These are phyloP conservation scores for Carnegiea gigantea DNA, from an alignment of 179 eudicot genomes.

Conservation along the genomic window DNA sequence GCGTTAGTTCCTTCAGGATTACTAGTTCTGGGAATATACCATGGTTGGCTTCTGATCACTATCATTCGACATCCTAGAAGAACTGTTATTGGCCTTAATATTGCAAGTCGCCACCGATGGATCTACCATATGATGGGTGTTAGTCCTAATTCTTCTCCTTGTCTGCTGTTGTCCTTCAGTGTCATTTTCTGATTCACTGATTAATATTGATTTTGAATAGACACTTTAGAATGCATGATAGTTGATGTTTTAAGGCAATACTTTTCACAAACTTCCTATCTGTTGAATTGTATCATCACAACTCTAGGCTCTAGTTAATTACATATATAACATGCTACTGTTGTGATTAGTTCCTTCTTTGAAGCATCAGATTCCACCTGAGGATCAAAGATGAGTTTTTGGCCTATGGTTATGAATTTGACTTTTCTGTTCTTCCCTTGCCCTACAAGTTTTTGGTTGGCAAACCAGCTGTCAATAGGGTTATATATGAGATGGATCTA, in stretches of 20 bases:
- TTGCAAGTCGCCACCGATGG: conserved; percentile 62
- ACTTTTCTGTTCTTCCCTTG: background rate
- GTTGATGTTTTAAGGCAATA: background rate
- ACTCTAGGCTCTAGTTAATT: background rate
- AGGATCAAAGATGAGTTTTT: background rate
- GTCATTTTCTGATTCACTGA: background rate
- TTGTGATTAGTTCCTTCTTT: background rate
- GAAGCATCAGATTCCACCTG: too few species aligned
- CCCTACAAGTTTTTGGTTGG: background rate
- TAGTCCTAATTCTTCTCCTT: conserved; percentile 11
- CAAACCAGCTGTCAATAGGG: background rate
- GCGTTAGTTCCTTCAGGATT: conserved; percentile 64
- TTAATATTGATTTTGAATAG: background rate
- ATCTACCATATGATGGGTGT: conserved; percentile 65
- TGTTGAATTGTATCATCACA: background rate
- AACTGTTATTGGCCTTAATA: conserved; percentile 75
- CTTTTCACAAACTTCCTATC: background rate
- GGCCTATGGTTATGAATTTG: background rate
- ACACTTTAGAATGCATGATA: background rate
- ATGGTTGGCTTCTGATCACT: conserved; percentile 62
- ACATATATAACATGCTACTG: background rate
- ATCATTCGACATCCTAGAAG: conserved; percentile 39
- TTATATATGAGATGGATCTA: too few species aligned
- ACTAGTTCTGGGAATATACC: conserved; percentile 49
- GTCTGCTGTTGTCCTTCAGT: background rate